Evolutionary conservation across 306 rosid genomes (phyloP), one percentile per base, ranked within the genome.

Genomic region (Canavalia ensiformis): DNA sequence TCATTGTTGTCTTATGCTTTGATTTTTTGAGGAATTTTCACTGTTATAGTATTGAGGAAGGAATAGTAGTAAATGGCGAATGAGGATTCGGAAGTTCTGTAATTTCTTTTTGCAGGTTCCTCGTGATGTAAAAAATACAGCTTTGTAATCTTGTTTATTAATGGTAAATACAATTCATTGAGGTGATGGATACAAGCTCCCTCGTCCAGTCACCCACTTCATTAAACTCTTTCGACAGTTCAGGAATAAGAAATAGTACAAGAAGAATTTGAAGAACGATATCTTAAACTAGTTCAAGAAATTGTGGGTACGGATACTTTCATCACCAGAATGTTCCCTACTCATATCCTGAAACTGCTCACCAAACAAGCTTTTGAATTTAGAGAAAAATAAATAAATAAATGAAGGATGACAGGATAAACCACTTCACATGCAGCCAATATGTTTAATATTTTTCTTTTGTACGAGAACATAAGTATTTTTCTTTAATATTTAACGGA

Each of bases 81-180:
- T 62, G 81, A 76, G 70, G 78, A 71, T 69, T 50, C 55, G 29
- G 3, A 50, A 68, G 80, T 78, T 65, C 39, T 77, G 51, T 44
- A 6, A 8, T 76, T 66, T 72, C 68, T 59, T 80, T 80, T 77
- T 46, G 74, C 41, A 44, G 57, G 67, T 73, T 82, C 84, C 73
- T 81, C 84, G 34, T 73, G 68, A 46, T 87, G 88, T 87, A 81
- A 77, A 72, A 68, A 74, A 28, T 77, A 54, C 88, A 72, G 80
- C 76, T 77, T 6, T 73, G 78, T 81, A 72, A 76, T 67, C 57
- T 87, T 80, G 31, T 83, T 80, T 82, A 58, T 74, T 67, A 65
- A 72, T 73, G 51, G 79, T 66, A 73, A 81, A 77, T 81, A 41
- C 85, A 31, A 60, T 71, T 76, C 81, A 73, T 81, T 83, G 75